Base-by-base conservation (phyloP, 129 eudicot genomes). In the Sambucus nigra region DNA sequence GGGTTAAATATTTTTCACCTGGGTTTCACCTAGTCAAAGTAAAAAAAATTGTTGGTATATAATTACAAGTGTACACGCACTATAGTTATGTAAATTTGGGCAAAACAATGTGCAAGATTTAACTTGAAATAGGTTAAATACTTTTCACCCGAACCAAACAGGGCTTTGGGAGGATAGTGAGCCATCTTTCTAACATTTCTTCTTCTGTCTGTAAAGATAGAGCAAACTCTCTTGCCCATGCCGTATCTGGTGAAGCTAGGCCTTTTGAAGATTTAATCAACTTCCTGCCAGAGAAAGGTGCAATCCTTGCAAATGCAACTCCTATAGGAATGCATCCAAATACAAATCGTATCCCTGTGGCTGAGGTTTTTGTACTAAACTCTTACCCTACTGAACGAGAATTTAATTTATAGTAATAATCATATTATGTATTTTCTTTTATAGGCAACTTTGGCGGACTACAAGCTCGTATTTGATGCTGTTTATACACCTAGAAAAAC, bases 251-350 rank as follows among this genome's bases (percentile, higher is more conserved):
- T 53, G 74, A 81, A 61, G 95, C 95, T 59, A 65, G 21, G 50
- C 75, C 83, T 0, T 81, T 51, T 51, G 82, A 78, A 60, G 54
- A 78, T 28, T 39, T 86, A 28, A 21, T 39, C 18, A 61, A 57
- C 39, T 81, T 86, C 68, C 70, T 32, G 33, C 95, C 95, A 10
- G 87, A 86, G 75, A 76, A 81, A 60, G 84, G 81, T 20, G 79
- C 82, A 27, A 71, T 86, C 53, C 92, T 86, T 47, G 95, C 92
- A 22, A 86, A 86, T 68, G 92, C 87, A 69, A 81, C 95, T 7
- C 87, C 95, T 27, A 52, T 86, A 25, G 95, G 95, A 53, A 86
- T 86, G 95, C 81, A 86, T 61, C 95, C 95, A 51, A 78, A 69
- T 51, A 73, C 48, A 14, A 76, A 2, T n/a, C 77, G 84, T 39